Conservation (phyloP, 306 rosid genomes). For the Acacia acuminata region DNA sequence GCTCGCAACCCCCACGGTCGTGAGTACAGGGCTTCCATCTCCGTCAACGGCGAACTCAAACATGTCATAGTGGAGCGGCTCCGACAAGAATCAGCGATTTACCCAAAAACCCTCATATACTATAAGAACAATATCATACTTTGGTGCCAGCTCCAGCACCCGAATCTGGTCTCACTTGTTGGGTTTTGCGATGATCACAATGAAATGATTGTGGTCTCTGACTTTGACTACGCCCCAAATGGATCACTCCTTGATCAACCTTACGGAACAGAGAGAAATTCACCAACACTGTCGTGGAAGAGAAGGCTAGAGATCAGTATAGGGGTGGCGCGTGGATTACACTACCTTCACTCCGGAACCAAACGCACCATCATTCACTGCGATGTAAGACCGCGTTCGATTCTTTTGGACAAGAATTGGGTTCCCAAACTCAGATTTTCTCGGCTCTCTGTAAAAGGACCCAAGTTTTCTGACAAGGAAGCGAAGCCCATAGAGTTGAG, state of each 20-base stretch:
- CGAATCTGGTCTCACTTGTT: not conserved
- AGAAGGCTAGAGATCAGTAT: conserved; percentile 2
- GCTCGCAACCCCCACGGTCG: no score
- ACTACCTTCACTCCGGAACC: not conserved
- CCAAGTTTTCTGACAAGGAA: no score
- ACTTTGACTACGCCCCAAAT: not conserved
- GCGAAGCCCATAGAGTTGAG: no score
- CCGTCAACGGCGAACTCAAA: not conserved
- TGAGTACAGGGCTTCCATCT: not conserved
- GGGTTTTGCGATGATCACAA: not conserved
- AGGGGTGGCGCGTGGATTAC: not conserved
- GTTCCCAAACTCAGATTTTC: no score
- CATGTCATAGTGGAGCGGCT: not conserved
- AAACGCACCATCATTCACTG: not conserved
- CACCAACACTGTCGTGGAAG: not conserved
- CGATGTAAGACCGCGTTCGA: no score
- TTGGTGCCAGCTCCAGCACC: not conserved
- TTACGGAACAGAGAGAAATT: not conserved
- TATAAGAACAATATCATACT: not conserved
- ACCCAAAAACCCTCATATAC: not conserved
- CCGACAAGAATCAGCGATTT: fast-evolving
- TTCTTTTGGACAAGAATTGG: no score
- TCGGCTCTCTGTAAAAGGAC: no score
- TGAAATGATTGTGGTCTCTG: conserved; percentile 3
- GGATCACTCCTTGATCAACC: not conserved